A percentile compares a stretch with the other conserved stretches of the same genome.
phyloP scores from a whole-genome alignment of 2,329 filamentous ascomycete genomes.

The Alternaria longipes region DNA sequence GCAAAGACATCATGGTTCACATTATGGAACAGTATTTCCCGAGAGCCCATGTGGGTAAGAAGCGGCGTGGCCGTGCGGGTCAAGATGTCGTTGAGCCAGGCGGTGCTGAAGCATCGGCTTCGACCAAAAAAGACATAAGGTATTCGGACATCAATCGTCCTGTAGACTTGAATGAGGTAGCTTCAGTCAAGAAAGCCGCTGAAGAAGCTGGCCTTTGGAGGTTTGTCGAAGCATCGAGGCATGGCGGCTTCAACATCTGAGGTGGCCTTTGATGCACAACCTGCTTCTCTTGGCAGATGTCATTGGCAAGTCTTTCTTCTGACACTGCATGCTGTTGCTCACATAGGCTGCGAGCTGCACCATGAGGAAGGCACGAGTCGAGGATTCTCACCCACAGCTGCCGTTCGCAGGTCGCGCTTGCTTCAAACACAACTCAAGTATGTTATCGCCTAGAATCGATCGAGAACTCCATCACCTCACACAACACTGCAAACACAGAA shows the following conservation, averaged over 20 bases:
- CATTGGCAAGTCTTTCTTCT: neutral
- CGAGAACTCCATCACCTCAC: constrained; percentile 7
- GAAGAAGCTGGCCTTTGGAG: constrained; percentile 78
- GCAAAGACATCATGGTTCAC: constrained; percentile 79
- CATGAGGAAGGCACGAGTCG: neutral
- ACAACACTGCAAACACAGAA: neutral
- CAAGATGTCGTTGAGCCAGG: constrained; percentile 44
- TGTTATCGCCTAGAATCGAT: neutral
- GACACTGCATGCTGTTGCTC: neutral
- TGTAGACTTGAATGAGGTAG: constrained; percentile 71
- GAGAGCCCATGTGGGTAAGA: constrained; percentile 81
- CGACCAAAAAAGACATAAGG: constrained; percentile 60
- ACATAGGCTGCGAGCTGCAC: neutral
- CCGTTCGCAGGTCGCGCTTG: neutral
- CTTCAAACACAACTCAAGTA: neutral
- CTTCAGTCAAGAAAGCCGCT: constrained; percentile 72
- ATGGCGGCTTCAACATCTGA: constrained; percentile 64
- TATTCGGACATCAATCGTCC: constrained; percentile 83
- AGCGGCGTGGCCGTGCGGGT: constrained; percentile 48
- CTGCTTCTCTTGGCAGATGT: neutral
- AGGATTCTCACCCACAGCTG: neutral
- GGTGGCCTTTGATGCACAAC: neutral
- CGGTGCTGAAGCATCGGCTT: constrained; percentile 30
- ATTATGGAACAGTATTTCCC: constrained; percentile 92
- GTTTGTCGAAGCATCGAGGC: constrained; percentile 72